Percentiles rank a stretch among this genome's conserved stretches.
These are phyloP conservation scores for Beauveria rudraprayagi DNA, from an alignment of 2,329 filamentous ascomycete genomes.

Conservation along the genomic window DNA sequence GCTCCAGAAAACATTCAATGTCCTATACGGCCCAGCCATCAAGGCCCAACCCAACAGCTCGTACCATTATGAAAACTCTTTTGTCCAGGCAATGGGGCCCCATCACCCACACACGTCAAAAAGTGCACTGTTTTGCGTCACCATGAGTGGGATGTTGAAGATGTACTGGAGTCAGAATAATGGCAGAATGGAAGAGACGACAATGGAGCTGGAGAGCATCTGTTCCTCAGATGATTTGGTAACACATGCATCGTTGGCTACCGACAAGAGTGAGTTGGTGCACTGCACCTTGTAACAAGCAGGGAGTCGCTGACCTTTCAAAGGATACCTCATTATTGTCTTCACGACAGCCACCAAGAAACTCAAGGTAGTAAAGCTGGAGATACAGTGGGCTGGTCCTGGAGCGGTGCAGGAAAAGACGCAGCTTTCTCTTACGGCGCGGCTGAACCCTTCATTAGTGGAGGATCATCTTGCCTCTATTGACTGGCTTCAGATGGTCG, in stretches of 20 bases:
- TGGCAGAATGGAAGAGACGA: conserved; percentile 62
- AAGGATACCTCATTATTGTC: conserved; percentile 52
- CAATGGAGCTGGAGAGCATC: conserved; percentile 66
- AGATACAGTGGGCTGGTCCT: conserved; percentile 63
- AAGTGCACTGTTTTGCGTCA: conserved; percentile 69
- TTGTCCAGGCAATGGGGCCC: conserved; percentile 59
- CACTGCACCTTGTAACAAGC: too few species aligned
- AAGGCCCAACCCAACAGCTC: conserved; percentile 39
- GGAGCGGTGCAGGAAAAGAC: conserved; percentile 45
- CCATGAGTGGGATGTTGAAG: conserved; percentile 63
- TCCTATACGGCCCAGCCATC: conserved; percentile 53
- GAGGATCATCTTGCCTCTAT: conserved; percentile 50
- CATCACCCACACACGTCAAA: conserved; percentile 64
- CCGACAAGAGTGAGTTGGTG: conserved; percentile 58
- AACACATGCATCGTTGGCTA: conserved; percentile 68
- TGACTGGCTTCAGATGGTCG: conserved; percentile 46
- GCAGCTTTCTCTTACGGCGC: conserved; percentile 35
- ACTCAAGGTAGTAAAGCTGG: conserved; percentile 64
- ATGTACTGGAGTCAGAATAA: conserved; percentile 72
- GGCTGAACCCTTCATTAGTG: conserved; percentile 43
- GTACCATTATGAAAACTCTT: conserved; percentile 63
- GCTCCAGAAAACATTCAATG: conserved; percentile 33
- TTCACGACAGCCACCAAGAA: conserved; percentile 63
- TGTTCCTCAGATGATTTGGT: conserved; percentile 66
- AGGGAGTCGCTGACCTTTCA: conserved; percentile 19